phyloP scores from a whole-genome alignment of 2,329 filamentous ascomycete genomes.

The Penicillium sp. region DNA sequence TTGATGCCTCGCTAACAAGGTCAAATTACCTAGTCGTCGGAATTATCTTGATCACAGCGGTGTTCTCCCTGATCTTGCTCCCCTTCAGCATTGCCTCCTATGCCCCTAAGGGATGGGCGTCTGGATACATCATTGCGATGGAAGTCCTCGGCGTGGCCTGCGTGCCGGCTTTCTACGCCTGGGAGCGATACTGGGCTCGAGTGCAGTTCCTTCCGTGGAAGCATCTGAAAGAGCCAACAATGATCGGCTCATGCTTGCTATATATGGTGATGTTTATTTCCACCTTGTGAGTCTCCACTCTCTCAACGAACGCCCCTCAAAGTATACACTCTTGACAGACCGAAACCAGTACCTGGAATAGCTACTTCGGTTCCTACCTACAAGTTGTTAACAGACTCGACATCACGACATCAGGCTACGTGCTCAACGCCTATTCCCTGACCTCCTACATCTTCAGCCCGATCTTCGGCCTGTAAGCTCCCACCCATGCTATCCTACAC shows the following conservation, averaged over 20 bases:
- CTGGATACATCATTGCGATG: constrained; percentile 11
- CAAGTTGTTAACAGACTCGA: constrained; percentile 13
- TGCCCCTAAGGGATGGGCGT: constrained; percentile 3
- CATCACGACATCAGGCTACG: constrained; percentile 5
- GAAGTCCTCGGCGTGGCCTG: constrained; percentile 9
- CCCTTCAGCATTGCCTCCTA: constrained; percentile 3
- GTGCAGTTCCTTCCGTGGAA: constrained; percentile 12
- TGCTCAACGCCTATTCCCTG: constrained; percentile 7
- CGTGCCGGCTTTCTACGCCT: constrained; percentile 8
- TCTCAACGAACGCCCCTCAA: not conserved
- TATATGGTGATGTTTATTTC: constrained; percentile 12
- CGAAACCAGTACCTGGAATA: constrained; percentile 3
- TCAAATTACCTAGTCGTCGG: constrained; percentile 2
- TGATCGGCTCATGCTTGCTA: constrained; percentile 10
- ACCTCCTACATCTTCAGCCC: constrained; percentile 11
- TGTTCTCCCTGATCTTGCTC: not conserved
- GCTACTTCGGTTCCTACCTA: constrained; percentile 9
- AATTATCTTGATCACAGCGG: constrained; percentile 8
- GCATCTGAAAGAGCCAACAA: constrained; percentile 10
- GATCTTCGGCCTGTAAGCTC: constrained; percentile 9
- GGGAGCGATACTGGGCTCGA: constrained; percentile 7
- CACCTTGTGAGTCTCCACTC: not conserved
- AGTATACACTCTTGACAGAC: not conserved
- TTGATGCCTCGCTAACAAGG: not conserved
- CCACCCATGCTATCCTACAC: too few species aligned